Evolutionary conservation across 352 stramenopile species (phyloP).

Genomic region (Phytophthora tentaculata): DNA sequence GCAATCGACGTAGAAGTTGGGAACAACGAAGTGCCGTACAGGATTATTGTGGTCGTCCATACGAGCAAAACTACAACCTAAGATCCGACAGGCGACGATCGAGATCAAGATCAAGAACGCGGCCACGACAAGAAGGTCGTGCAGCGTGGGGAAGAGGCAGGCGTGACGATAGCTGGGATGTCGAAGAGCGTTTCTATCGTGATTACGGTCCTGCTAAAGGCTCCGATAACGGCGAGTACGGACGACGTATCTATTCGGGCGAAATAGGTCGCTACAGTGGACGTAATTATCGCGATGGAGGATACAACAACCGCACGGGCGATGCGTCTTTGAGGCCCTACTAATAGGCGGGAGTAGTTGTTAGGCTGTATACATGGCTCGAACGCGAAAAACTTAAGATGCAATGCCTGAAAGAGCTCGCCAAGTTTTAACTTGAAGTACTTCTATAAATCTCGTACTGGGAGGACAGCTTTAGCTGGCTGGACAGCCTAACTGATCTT

Average conservation of each 20-base stretch:
- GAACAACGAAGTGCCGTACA: conserved; percentile 7
- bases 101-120: conserved; percentile 28
- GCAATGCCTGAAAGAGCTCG: no score
- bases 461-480: no score
- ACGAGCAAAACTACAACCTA: conserved; percentile 3
- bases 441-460: no score
- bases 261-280: conserved; percentile 13
- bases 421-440: no score
- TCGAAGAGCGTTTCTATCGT: conserved; percentile 10
- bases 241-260: conserved; percentile 12
- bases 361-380: no score
- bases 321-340: conserved; percentile 13
- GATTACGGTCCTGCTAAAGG: conserved; percentile 5
- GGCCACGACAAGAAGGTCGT: conserved; percentile 6
- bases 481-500: no score
- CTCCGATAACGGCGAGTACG: conserved; percentile 13
- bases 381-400: no score
- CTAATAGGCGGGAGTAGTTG: neutral
- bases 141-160: neutral
- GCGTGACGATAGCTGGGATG: conserved; percentile 11
- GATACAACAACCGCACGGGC: conserved; percentile 8
- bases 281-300: conserved; percentile 8
- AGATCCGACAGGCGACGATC: conserved; percentile 14
- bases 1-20: conserved; percentile 1
- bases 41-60: conserved; percentile 7